A percentile compares a stretch with the other conserved stretches of the same genome.
Evolutionary conservation across 345 rosid species (phyloP).

Genomic region (Citropsis articulata): DNA sequence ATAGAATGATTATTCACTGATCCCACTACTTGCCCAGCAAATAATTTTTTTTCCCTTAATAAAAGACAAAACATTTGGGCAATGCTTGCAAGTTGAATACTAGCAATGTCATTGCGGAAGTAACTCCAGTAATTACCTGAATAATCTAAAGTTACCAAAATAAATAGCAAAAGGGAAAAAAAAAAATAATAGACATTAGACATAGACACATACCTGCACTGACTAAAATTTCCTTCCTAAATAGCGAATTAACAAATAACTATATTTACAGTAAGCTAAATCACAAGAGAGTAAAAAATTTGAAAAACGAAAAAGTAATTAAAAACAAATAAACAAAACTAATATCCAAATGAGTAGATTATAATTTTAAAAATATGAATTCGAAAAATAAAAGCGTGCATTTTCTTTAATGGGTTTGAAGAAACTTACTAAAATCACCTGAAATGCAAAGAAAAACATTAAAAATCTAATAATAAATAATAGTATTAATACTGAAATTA

Average conservation of each 20-base stretch:
- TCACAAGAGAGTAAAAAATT: background rate
- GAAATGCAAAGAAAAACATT: background rate
- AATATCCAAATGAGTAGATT: background rate
- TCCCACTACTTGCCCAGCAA: background rate
- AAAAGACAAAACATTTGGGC: background rate
- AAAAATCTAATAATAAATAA: no score
- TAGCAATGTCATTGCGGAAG: background rate
- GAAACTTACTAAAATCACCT: background rate
- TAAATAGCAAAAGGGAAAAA: background rate
- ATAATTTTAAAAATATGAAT: background rate
- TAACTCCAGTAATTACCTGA: background rate
- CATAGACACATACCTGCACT: background rate
- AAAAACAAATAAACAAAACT: background rate
- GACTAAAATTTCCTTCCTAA: background rate
- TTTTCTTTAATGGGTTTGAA: background rate
- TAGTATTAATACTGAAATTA: background rate
- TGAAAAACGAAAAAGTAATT: no score
- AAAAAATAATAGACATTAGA: background rate
- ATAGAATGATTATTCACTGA: background rate
- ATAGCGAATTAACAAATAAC: background rate
- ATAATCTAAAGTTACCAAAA: background rate
- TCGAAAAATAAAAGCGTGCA: background rate
- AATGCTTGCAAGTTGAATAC: background rate
- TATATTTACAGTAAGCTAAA: background rate
- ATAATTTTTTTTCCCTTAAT: background rate